phyloP scores from a whole-genome alignment of 2,329 filamentous ascomycete species.

The Metarhizium sp. region DNA sequence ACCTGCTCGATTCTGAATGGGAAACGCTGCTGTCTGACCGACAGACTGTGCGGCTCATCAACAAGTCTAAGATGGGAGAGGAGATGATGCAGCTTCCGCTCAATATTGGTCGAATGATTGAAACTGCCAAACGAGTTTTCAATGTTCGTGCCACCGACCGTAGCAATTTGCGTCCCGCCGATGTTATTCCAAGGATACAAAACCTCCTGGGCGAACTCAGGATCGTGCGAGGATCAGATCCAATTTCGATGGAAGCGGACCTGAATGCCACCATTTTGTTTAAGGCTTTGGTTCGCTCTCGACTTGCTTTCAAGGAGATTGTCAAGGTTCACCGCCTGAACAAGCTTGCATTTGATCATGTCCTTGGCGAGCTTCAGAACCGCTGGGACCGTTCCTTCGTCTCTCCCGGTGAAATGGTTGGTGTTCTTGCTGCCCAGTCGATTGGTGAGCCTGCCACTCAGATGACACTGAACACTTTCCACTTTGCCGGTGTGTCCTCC shows the following conservation, averaged over 20 bases:
- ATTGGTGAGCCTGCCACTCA: slow-evolving; percentile 98
- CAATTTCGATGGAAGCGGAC: slow-evolving; percentile 78
- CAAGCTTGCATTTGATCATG: slow-evolving; percentile 85
- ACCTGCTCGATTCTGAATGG: slow-evolving; percentile 80
- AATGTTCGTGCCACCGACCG: slow-evolving; percentile 76
- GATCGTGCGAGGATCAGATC: slow-evolving; percentile 78
- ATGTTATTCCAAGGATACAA: slow-evolving; percentile 74
- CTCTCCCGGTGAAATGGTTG: slow-evolving; percentile 95
- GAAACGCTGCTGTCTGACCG: slow-evolving; percentile 70
- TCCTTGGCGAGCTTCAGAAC: slow-evolving; percentile 82
- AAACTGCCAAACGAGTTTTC: slow-evolving; percentile 84
- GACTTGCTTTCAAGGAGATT: slow-evolving; percentile 85
- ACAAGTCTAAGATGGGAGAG: slow-evolving; percentile 60
- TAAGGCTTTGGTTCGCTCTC: slow-evolving; percentile 83
- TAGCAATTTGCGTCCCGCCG: slow-evolving; percentile 81
- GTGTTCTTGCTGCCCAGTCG: slow-evolving; percentile 92
- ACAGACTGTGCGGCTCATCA: slow-evolving; percentile 61
- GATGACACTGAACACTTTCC: slow-evolving; percentile 99
- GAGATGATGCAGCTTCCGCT: slow-evolving; percentile 86
- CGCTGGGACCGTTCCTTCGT: slow-evolving; percentile 81
- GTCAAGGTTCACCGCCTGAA: slow-evolving; percentile 79
- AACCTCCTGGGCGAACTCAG: slow-evolving; percentile 67
- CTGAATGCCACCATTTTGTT: slow-evolving; percentile 81
- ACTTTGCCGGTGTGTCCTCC: slow-evolving; percentile 98
- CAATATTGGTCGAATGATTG: slow-evolving; percentile 83